Evolutionary conservation across 2,329 filamentous ascomycete species (phyloP).

Genomic region (Hymenoscyphus infarciens): DNA sequence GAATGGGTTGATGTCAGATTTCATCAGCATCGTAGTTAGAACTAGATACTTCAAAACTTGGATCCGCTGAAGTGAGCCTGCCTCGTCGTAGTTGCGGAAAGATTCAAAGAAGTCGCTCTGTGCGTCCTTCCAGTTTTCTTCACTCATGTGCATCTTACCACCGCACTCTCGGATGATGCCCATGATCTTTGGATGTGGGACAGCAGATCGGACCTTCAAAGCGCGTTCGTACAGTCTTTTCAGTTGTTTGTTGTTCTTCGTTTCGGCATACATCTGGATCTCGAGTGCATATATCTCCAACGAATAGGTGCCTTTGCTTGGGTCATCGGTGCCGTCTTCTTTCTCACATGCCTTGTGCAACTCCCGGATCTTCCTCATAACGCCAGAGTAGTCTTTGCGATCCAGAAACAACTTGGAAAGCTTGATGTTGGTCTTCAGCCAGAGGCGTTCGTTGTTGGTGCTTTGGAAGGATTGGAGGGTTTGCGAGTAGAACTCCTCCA

Average conservation of each 20-base stretch:
- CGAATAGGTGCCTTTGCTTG: slow-evolving; percentile 93
- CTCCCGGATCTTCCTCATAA: slow-evolving; percentile 81
- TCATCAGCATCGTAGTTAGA: slow-evolving; percentile 96
- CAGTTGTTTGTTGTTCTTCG: slow-evolving; percentile 93
- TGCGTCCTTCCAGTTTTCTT: slow-evolving; percentile 98
- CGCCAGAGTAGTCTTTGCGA: slow-evolving; percentile 77
- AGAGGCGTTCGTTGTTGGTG: slow-evolving; percentile 94
- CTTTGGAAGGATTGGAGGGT: slow-evolving; percentile 94
- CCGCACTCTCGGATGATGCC: slow-evolving; percentile 98
- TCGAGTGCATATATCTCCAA: slow-evolving; percentile 95
- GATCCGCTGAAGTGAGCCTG: slow-evolving; percentile 90
- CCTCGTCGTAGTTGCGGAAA: slow-evolving; percentile 98
- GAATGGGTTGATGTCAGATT: slow-evolving; percentile 97
- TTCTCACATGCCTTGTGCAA: slow-evolving; percentile 85
- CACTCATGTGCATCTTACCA: slow-evolving; percentile 99
- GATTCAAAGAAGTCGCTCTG: slow-evolving; percentile 98
- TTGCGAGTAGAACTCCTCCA: slow-evolving; percentile 92
- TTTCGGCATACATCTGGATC: slow-evolving; percentile 98
- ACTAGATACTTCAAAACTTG: slow-evolving; percentile 97
- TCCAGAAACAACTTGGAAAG: slow-evolving; percentile 87
- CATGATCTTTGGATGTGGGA: slow-evolving; percentile 98
- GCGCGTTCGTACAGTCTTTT: slow-evolving; percentile 91
- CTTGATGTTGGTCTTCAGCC: slow-evolving; percentile 98
- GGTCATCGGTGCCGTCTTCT: slow-evolving; percentile 83
- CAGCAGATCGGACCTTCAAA: slow-evolving; percentile 88